phyloP scores from a whole-genome alignment of 257 asterid species.

The Solanum commersonii region DNA sequence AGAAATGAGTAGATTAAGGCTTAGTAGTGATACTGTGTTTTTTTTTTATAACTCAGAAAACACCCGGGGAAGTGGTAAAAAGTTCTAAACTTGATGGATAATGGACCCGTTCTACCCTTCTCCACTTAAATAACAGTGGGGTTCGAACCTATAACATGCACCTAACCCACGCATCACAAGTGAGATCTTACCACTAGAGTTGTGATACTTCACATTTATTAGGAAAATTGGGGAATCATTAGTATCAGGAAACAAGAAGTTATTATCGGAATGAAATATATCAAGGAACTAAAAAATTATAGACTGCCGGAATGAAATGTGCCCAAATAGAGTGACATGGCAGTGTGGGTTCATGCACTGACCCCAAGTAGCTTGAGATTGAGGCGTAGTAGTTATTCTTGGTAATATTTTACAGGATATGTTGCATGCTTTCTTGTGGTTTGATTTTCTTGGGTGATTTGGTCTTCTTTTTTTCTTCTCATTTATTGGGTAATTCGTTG shows the following conservation, averaged over 20 bases:
- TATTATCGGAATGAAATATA: background rate
- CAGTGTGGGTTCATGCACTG: background rate
- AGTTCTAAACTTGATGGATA: background rate
- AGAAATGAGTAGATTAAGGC: background rate
- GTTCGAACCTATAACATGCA: background rate
- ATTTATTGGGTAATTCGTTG: background rate
- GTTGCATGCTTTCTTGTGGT: conserved; percentile 73
- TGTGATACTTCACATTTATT: background rate
- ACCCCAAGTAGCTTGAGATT: background rate
- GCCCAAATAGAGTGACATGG: background rate
- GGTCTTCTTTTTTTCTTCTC: background rate
- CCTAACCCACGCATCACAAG: background rate
- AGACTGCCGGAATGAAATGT: background rate
- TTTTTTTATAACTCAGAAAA: no score
- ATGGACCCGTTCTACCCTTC: background rate
- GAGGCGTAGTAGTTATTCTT: background rate
- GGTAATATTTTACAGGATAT: conserved; percentile 37
- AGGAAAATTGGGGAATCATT: background rate
- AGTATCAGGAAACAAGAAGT: background rate
- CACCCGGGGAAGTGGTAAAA: no score
- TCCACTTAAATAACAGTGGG: background rate
- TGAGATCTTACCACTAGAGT: background rate
- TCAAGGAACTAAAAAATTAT: background rate
- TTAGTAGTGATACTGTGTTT: background rate
- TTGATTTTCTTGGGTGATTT: background rate